Base-by-base conservation (phyloP, 257 asterid species). In the Plectranthus barbatus region DNA sequence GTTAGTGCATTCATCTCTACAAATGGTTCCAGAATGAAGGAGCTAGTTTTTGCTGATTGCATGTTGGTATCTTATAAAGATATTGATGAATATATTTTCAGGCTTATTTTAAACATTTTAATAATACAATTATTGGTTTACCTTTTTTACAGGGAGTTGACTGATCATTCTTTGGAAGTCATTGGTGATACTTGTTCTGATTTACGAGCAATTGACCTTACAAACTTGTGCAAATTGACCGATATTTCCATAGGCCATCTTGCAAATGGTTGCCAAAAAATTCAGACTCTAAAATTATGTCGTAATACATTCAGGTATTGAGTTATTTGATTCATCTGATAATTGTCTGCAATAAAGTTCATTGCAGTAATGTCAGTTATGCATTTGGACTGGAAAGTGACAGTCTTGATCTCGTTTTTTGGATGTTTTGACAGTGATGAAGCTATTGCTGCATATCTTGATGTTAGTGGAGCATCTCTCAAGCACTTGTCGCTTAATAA, bases 391-490 rank as follows among this genome's bases (percentile, higher is more conserved):
- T 62, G 67, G 33, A 57, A 65, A 15, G 13, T 70, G 64, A 41
- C 55, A 2, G 39, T 52, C 40, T 47, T 41, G 37, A 50, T 59
- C 55, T 45, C n/a, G n/a, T 33, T 34, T 62, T 66, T 45, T 31
- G 69, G 59, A 53, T 79, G 44, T 54, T 69, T 40, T 56, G 49
- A 39, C 79, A 91, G 96, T 71, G 98, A 91, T 75, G 95, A 84
- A 86, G 98, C 92, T 70, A 72, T 91, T 77, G 96, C 96, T 63
- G 98, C 98, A 64, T 91, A 80, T 64, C 81, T 91, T 57, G 95
- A 91, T 78, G 81, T 82, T 58, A 62, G 83, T 67, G 98, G 96
- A 68, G 79, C 79, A 61, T 67, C 70, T 56, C 65, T 88, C 73
- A 86, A 73, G 63, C 88, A 82, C 74, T 75, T 91, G 58, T 79